Evolutionary conservation across 352 stramenopile genomes (phyloP), one percentile per base, ranked within the genome.

Genomic region (Aphanomyces stellatus): DNA sequence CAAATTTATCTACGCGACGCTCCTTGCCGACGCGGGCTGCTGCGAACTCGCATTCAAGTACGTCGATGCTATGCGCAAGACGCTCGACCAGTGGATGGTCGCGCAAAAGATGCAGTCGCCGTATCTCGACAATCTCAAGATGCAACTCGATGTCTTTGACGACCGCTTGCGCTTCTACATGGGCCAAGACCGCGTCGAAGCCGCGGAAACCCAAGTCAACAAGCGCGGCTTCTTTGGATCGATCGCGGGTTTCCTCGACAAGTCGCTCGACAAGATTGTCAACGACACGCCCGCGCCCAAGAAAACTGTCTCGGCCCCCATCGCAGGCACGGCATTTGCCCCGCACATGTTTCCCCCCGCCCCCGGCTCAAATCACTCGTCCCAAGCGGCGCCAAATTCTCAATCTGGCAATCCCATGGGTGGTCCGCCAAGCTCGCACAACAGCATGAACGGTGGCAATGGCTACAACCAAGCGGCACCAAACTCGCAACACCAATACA

Each of bases 111-210:
- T 86, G 80, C 17, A 80, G 80, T 25, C 87, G 0, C 87, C 91
- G 81, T 93, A 95, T 66, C 62, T 95, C 27, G 87, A 95, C 68
- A 86, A 82, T 24, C 89, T 95, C 80, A 82, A 93, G 70, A 92
- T 89, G 70, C 87, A 95, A 51, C 71, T 95, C 13, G 86, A 85
- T 22, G 85, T 95, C 10, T 68, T 95, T 28, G 87, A 95, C 55
- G 87, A 95, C 62, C 85, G 87, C 1, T 55, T 95, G 57, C 81
- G 85, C n/a, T 83, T 93, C 60, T 82, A 93, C 68, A 77, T 95
- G 22, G 87, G 87, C 2, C 82, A 92, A 65, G 81, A 84, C 31
- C 83, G 85, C 30, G 76, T 89, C 1, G 22, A 70, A 28, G 17
- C 27, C 37, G 17, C 61, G 43, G 35, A 41, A 63, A 48, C 70